A percentile compares a stretch with the other conserved stretches of the same genome.
Evolutionary conservation across 305 asterid species (phyloP).

Genomic region (Rubia occidens): DNA sequence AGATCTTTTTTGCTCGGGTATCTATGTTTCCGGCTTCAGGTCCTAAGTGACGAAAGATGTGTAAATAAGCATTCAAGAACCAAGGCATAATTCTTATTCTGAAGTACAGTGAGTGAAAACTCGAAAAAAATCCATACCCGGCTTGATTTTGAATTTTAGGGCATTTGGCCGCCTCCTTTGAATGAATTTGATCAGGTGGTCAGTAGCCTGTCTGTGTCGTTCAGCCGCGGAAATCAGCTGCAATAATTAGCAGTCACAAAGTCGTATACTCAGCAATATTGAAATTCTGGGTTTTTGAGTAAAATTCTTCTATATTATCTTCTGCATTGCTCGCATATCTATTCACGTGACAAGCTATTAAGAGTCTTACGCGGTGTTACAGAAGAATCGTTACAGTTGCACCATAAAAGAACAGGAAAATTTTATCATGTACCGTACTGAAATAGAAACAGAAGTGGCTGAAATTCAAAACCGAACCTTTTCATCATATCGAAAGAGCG

Average conservation of each 20-base stretch:
- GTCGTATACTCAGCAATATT: neutral
- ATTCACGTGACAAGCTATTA: too few species aligned
- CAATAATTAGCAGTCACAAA: slow-evolving; percentile 13
- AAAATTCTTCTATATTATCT: too few species aligned
- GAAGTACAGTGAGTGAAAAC: neutral
- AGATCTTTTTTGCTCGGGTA: slow-evolving; percentile 59
- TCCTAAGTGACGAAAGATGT: slow-evolving; percentile 28
- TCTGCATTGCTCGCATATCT: too few species aligned
- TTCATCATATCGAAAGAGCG: slow-evolving; percentile 87
- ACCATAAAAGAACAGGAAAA: too few species aligned
- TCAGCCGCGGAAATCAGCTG: slow-evolving; percentile 93
- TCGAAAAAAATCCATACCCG: slow-evolving; percentile 33
- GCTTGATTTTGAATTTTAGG: slow-evolving; percentile 83
- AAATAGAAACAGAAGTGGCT: neutral
- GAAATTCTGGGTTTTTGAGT: too few species aligned
- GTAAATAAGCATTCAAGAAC: neutral
- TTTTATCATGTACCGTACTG: too few species aligned
- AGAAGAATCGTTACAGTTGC: too few species aligned
- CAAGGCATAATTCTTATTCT: neutral
- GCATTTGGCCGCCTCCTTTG: slow-evolving; percentile 58
- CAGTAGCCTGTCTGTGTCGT: slow-evolving; percentile 78
- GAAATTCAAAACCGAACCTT: slow-evolving; percentile 46
- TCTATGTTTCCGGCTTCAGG: slow-evolving; percentile 74
- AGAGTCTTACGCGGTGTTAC: too few species aligned
- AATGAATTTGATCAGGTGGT: slow-evolving; percentile 92